Evolutionary conservation across 352 stramenopile genomes (phyloP), one percentile per base, ranked within the genome.

Genomic region (Hyaloperonospora arabidopsidis): DNA sequence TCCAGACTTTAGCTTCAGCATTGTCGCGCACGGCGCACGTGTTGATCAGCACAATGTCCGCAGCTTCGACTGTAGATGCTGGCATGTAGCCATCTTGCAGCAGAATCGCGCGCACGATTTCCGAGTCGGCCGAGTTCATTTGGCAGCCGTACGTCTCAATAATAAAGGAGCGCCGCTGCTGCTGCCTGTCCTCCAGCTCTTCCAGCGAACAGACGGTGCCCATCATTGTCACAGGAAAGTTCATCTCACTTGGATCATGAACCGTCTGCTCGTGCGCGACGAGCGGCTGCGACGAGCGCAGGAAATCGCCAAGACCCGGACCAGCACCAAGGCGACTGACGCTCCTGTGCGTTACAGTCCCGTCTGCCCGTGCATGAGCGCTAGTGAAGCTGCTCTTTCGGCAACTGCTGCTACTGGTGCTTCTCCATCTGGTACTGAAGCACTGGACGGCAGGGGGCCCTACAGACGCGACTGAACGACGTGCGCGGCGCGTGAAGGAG

Each of bases 11-110:
- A 45, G 76, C 58, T 70, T 99, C 97, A 2, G 97, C 97, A 70
- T 98, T 97, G 57, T 99, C 97, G n/a, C 97, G 88, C 63, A 99
- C 97, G 10, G 97, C 97, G 74, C 97, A 99, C 23, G 97, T 99
- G 74, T 99, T 99, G 60, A 98, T 90, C 18, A 99, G 71, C 8
- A 99, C 81, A 5, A 99, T 76, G 63, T 98, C 89, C 29, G 96
- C 93, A 12, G 84, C 68, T 10, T 92, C 79, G 46, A 84, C 73
- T 4, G 76, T 61, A 15, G 56, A 14, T 5, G 83, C 79, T 25
- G 89, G 63, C 11, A 80, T 56, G 68, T 87, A 93, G 25, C 63
- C 70, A 34, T 72, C 41, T 52, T 86, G 70, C 36, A 97, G 59
- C 22, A 99, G 72, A 34, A 99, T 93, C 29, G 88, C 80, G 15